These are phyloP conservation scores for Rhodotorula diobovata DNA, from an alignment of 768 basidiomycete species.

Conservation along the genomic window DNA sequence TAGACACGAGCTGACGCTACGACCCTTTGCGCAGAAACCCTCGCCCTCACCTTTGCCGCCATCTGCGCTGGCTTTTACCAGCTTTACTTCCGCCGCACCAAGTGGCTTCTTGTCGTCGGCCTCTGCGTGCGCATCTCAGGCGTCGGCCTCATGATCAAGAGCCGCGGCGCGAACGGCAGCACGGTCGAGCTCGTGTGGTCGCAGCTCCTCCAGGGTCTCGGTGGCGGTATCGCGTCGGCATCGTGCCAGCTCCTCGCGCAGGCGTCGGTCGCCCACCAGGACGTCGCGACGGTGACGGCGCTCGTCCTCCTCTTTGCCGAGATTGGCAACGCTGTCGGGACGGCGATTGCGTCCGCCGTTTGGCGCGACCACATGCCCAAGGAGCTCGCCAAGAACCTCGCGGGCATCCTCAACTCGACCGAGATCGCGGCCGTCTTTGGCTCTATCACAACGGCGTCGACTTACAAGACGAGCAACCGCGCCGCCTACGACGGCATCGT, in stretches of 20 bases:
- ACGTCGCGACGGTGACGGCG: conserved; percentile 48
- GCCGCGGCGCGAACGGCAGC: conserved; percentile 58
- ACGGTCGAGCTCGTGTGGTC: conserved; percentile 56
- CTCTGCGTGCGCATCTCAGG: conserved; percentile 62
- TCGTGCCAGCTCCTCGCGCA: conserved; percentile 47
- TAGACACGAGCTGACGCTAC: too few species aligned
- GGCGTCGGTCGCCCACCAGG: conserved; percentile 48
- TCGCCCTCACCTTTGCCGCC: conserved; percentile 58
- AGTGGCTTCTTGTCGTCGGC: conserved; percentile 58
- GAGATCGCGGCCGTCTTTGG: conserved; percentile 36
- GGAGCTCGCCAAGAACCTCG: conserved; percentile 58
- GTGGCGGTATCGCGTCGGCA: conserved; percentile 62
- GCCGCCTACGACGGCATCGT: conserved; percentile 60
- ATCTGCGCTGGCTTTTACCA: conserved; percentile 60
- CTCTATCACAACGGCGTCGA: conserved; percentile 51
- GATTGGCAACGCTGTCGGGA: conserved; percentile 48
- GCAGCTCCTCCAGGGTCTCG: conserved; percentile 68
- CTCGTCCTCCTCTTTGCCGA: conserved; percentile 48
- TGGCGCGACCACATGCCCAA: conserved; percentile 55
- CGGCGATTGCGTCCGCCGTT: conserved; percentile 44
- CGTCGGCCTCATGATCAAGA: conserved; percentile 65
- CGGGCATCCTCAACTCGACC: conserved; percentile 50
- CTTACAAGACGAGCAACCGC: conserved; percentile 51
- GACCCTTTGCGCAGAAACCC: not conserved
- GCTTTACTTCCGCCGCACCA: conserved; percentile 57